Conservation (phyloP, 306 rosid species). For the Dryas drummondii region DNA sequence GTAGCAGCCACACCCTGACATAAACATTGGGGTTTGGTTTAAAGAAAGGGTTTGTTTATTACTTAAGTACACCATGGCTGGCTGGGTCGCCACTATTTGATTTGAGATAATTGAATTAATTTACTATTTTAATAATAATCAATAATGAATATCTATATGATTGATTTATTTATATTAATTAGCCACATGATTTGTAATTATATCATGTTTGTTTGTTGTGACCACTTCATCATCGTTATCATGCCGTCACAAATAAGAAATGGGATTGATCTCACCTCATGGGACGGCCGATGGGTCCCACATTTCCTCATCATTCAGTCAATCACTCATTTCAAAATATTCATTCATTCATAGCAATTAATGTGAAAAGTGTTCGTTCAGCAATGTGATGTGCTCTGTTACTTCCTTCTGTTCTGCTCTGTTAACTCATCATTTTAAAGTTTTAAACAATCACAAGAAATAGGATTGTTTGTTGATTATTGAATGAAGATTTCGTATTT, state of each 20-base stretch:
- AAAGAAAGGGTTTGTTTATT: background rate
- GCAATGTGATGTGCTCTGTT: too few relatives aligned
- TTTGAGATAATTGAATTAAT: background rate
- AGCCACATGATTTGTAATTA: background rate
- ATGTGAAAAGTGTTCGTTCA: background rate
- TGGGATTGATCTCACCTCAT: conserved; percentile 37
- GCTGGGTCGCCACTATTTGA: background rate
- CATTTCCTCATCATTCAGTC: conserved; percentile 18
- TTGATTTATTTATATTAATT: background rate
- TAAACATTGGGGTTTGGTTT: background rate
- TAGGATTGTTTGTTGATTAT: too few relatives aligned
- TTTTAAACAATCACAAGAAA: too few relatives aligned
- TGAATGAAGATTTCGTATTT: too few relatives aligned
- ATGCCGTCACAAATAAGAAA: conserved; percentile 48
- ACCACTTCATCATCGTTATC: conserved; percentile 32
- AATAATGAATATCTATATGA: background rate
- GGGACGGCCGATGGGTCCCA: conserved; percentile 49
- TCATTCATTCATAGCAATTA: background rate
- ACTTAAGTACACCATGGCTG: background rate
- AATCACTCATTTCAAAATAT: background rate
- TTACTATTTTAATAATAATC: background rate
- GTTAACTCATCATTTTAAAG: too few relatives aligned
- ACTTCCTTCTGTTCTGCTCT: too few relatives aligned
- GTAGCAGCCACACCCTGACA: background rate
- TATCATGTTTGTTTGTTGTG: conserved; percentile 13